Base-by-base conservation (phyloP, 106 monocot species). In the Dendrobium chrysotoxum region DNA sequence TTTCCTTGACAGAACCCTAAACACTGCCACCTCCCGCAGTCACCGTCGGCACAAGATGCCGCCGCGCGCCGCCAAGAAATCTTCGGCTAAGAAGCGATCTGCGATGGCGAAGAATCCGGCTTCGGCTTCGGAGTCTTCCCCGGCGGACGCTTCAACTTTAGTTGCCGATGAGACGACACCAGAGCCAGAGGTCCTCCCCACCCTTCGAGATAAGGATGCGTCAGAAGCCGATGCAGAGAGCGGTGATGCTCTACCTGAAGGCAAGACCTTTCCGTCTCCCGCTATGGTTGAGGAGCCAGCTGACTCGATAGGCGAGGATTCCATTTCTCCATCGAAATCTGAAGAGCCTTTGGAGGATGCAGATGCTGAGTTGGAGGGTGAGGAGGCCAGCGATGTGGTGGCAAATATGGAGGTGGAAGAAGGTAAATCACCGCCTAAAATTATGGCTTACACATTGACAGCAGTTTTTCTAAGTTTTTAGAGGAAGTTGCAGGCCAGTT, bases 1-100 rank as follows among this genome's bases (percentile, higher is more conserved):
- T 61, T 61, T 23, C 61, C 4, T 61, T n/a, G 13, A 21, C 53
- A 2, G 79, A 79, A 66, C 61, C 79, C 79, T 79, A 79, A 64
- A 20, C 8, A 13, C 13, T 6, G 61, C 61, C 21, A 8, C 20
- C 66, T 25, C 17, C 2, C 58, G 58, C 1, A 31, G 31, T 21
- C 7, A 31, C 58, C 10, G 12, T 25, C 66, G 40, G 23, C n/a
- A 20, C 7, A 71, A 55, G 55, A 81, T 81, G 81, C 81, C 81
- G 38, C 74, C 72, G 4, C 80, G 72, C 21, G 17, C 80, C 18
- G 81, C 50, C 39, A 78, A 9, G 54, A 78, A 58, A 40, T 35
- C 39, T 38, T 5, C 21, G 20, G 58, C 57, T 17, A 78, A 21
- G n/a, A 78, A 58, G 58, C 39, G n/a, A n/a, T 18, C 54, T 18